Evolutionary conservation across 805 yeast genomes (phyloP), one percentile per base, ranked within the genome.

Genomic region (Wickerhamiella kurtzmanii): DNA sequence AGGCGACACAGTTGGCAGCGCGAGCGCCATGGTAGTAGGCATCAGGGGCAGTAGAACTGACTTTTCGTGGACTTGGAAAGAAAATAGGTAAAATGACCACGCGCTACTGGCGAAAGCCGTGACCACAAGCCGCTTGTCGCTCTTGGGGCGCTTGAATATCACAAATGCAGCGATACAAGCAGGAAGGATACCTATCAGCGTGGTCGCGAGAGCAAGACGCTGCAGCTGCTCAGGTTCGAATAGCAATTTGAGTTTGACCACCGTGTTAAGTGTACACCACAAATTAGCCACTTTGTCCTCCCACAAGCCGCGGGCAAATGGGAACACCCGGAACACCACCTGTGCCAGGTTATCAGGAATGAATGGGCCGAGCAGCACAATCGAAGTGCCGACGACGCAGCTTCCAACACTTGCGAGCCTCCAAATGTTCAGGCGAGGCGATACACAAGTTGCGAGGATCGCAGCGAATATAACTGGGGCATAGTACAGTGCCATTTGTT

Each of bases 281-380:
- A 92, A 82, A 60, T 88, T 92, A 37, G 95, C 95, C 15, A 92
- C 97, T 61, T 92, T 92, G 60, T 92, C 97, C 62, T 92, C 98
- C 72, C 94, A 92, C 5, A 92, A 71, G 0, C 98, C 98, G 60
- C 97, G 74, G 41, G 79, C 75, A 54, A 92, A 89, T 1, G 99
- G 98, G 62, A 92, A 92, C 25, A 89, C 80, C 52, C 97, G 73
- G 39, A 63, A 50, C 2, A 78, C 41, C 2, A 79, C 72, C 60
- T 83, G 94, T 22, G 63, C 52, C 1, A 81, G 60, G 3, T 59
- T 48, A 36, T 66, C 69, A 15, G 53, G 18, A 16, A 76, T 64
- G 43, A 86, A 72, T 2, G 97, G 97, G 0, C 67, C 60, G 49
- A 83, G 67, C 32, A 79, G 58, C 0, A 69, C 54, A 0, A 64